Percentiles rank a stretch among this genome's conserved stretches.
These are phyloP conservation scores for Trichophyton rubrum DNA, from an alignment of 2,329 filamentous ascomycete species.

Conservation along the genomic window DNA sequence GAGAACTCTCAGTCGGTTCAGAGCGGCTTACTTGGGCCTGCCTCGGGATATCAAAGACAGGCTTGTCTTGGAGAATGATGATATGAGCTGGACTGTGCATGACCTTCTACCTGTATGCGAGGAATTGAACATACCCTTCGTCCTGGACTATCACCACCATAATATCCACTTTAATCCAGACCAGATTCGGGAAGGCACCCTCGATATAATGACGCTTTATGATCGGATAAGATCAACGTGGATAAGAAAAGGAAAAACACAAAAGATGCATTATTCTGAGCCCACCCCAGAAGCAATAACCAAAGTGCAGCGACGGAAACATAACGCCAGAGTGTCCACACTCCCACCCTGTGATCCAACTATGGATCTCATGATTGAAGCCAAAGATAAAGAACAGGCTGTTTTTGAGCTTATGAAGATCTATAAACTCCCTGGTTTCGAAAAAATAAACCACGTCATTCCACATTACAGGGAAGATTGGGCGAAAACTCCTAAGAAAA, in stretches of 20 bases:
- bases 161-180: slow-evolving; percentile 75
- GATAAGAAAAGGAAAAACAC: slow-evolving; percentile 69
- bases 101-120: slow-evolving; percentile 83
- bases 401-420: slow-evolving; percentile 88
- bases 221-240: slow-evolving; percentile 72
- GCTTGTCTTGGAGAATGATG: slow-evolving; percentile 86
- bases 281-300: slow-evolving; percentile 65
- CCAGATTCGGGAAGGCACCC: slow-evolving; percentile 67
- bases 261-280: slow-evolving; percentile 97
- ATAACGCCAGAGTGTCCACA: slow-evolving; percentile 64
- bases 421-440: slow-evolving; percentile 69
- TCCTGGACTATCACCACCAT: slow-evolving; percentile 89
- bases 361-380: slow-evolving; percentile 98
- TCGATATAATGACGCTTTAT: slow-evolving; percentile 63
- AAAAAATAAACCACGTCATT: slow-evolving; percentile 62
- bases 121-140: slow-evolving; percentile 83
- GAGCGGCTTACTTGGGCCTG: slow-evolving; percentile 56
- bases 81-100: slow-evolving; percentile 84
- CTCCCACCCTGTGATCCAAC: slow-evolving; percentile 69
- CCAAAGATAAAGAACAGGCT: slow-evolving; percentile 94
- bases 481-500: slow-evolving; percentile 45
- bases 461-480: slow-evolving; percentile 68
- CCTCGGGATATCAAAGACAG: slow-evolving; percentile 62
- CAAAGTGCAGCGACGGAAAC: slow-evolving; percentile 65
- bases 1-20: slow-evolving; percentile 66